Conservation (phyloP, 2,329 filamentous ascomycete genomes). For the Trichophyton benhamiae region DNA sequence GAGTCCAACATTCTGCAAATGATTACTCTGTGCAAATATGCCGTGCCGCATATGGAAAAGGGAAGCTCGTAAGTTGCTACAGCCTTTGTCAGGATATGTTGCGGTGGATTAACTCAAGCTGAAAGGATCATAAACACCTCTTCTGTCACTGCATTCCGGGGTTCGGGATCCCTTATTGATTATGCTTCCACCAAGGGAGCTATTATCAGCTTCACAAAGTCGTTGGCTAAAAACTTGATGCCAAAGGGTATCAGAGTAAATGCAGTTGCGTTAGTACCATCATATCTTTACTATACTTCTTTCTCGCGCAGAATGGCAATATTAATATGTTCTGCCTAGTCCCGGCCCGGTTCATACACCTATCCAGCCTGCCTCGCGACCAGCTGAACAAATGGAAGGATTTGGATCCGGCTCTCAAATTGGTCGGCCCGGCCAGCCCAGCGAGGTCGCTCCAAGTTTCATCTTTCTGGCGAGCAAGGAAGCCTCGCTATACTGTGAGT, state of each 20-base stretch:
- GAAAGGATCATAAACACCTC: conserved; percentile 46
- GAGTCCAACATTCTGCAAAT: conserved; percentile 46
- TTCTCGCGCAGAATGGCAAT: background rate
- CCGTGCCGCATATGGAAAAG: conserved; percentile 43
- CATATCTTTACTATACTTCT: background rate
- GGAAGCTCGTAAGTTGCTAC: conserved; percentile 32
- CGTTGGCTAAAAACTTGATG: conserved; percentile 42
- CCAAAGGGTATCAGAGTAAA: conserved; percentile 47
- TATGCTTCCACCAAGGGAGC: conserved; percentile 48
- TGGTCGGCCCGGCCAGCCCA: conserved; percentile 27
- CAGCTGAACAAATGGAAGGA: conserved; percentile 24
- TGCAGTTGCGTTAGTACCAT: conserved; percentile 28
- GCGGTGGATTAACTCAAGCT: background rate
- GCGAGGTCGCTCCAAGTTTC: conserved; percentile 30
- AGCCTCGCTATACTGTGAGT: conserved; percentile 26
- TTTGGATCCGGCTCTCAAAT: conserved; percentile 21
- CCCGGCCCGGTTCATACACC: conserved; percentile 26
- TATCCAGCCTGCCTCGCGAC: conserved; percentile 26
- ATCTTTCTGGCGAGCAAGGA: conserved; percentile 28
- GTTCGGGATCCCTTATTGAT: conserved; percentile 41
- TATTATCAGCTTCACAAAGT: conserved; percentile 44
- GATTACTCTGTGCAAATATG: conserved; percentile 48
- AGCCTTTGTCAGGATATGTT: background rate
- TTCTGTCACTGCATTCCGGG: conserved; percentile 44
- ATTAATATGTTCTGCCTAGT: conserved; percentile 12